Evolutionary conservation across 2,329 filamentous ascomycete species (phyloP), one percentile per base, ranked within the genome.

Genomic region (Exophiala viscosa): DNA sequence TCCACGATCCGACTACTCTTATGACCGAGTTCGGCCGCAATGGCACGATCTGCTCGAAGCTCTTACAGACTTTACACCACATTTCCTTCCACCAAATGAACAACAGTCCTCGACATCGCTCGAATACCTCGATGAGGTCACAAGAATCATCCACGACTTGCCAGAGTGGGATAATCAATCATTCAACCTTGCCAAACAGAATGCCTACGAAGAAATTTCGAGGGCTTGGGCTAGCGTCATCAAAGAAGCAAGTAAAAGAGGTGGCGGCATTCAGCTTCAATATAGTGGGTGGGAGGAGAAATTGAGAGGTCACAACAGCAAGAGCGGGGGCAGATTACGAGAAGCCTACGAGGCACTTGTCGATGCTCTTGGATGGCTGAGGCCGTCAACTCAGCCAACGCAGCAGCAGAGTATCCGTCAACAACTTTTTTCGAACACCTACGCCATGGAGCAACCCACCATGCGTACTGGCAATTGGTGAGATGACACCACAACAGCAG

Each of bases 181-280:
- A 58, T 87, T 96, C 73, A 91, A 91, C 60, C 82, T 96, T 63
- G 89, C 95, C 75, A 96, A 96, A 71, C 87, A 96, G 61, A 90
- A 90, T 59, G 91, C 92, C 5, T 99, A 99, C 67, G 92, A 99
- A 65, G 93, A 97, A 67, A 91, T 99, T 59, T 86, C 89, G 20
- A 90, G 87, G 65, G 93, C 93, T 1, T 99, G 93, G 93, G 85
- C 89, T 13, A 71, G 95, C 61, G 92, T 96, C 45, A 87, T 99
- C 62, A 86, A 85, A 56, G 93, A 99, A 70, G 90, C 90, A 1
- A 85, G 87, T 17, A 97, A 97, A 75, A 82, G 88, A 61, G 92
- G 90, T 9, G 91, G 90, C 23, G 93, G 93, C 32, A 93, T 97
- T 64, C 84, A 89, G 60, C 67, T 99, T 60, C 88, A 96, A 65